Base-by-base conservation (phyloP, 2,329 filamentous ascomycete genomes). In the Verruconis gallopava region DNA sequence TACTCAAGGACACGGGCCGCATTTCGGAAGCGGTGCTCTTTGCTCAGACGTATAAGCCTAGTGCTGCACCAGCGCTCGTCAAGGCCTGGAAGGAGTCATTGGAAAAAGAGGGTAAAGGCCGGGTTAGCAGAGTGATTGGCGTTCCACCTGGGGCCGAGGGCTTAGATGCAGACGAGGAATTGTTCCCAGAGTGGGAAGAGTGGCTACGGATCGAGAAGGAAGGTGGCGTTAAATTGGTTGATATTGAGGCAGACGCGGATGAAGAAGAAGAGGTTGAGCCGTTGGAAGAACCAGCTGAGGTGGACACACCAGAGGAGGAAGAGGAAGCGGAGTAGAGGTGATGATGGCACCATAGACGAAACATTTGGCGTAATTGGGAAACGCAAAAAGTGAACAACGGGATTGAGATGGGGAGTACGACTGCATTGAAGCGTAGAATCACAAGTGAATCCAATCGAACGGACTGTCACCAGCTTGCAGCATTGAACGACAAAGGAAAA, bases 111-210 rank as follows among this genome's bases (percentile, higher is more conserved):
- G 89, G 89, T 59, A 94, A 93, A 69, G 74, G 72, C 9, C 85
- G 91, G 50, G 81, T 96, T 3, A 77, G 82, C 9, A 81, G 89
- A 64, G 70, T 86, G 39, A 73, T 98, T 42, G 89, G 83, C 46
- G 72, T 85, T 0, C 91, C 91, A 0, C 82, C 77, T 0, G 79
- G 83, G n/a, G 50, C 52, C 15, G 58, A 59, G 51, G 84, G 86
- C 46, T 64, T 63, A 2, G 70, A 72, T 46, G 66, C 67, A 4
- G 73, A 77, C 46, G 81, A 81, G 32, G 88, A 93, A 2, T 72
- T 98, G 51, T 98, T 98, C 65, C 89, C 89, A 0, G 85, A 95
- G 55, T 98, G 91, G 91, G 83, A 94, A 3, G 81, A 91, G 61
- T 95, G 85, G 68, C 58, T 96, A 51, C 72, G 73, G 55, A 58